These are phyloP conservation scores for Botrytis fragariae DNA, from an alignment of 2,329 filamentous ascomycete genomes.

Conservation along the genomic window DNA sequence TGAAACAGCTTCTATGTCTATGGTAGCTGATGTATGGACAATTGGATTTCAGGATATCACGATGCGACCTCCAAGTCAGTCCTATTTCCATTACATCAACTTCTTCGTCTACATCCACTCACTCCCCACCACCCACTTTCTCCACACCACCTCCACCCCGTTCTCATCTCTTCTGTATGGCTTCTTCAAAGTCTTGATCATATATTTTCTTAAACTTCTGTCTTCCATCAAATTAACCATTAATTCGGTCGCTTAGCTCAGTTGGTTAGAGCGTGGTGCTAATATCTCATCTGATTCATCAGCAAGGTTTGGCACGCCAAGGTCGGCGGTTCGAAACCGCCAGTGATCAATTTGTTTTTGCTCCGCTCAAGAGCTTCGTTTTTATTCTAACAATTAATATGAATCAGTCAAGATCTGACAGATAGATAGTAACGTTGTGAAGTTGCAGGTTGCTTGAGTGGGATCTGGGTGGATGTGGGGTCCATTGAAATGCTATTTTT, in stretches of 20 bases:
- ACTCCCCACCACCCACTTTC: neutral
- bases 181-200: neutral
- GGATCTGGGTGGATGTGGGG: too few species aligned
- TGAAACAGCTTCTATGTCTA: neutral
- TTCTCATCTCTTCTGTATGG: neutral
- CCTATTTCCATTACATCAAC: neutral
- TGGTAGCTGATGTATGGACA: neutral
- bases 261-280: slow-evolving; percentile 16
- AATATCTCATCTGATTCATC: neutral
- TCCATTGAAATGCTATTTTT: neutral
- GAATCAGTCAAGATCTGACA: neutral
- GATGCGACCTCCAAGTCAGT: neutral
- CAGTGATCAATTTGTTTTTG: neutral
- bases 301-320: neutral
- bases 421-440: neutral
- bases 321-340: neutral
- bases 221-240: neutral
- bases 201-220: accelerated
- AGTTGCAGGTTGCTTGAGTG: neutral
- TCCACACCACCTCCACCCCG: too few species aligned
- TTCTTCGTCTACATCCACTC: neutral
- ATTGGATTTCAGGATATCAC: neutral
- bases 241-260: slow-evolving; percentile 1
- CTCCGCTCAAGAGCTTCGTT: neutral
- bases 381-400: too few species aligned